phyloP scores from a whole-genome alignment of 2,329 filamentous ascomycete species.

The Cyanodermella asteris region DNA sequence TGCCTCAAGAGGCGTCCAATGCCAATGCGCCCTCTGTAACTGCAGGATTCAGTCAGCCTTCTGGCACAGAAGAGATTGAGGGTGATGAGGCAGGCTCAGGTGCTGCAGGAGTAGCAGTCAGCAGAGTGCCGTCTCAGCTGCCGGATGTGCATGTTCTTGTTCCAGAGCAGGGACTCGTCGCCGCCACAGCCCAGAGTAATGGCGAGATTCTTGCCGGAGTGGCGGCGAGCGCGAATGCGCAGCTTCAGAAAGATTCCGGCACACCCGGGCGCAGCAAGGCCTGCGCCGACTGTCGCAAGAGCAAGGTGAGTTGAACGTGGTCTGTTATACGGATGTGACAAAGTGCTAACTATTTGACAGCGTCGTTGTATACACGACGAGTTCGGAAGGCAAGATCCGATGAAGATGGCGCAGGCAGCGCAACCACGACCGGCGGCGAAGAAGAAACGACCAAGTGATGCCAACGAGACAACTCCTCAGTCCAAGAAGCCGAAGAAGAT shows the following conservation, averaged over 20 bases:
- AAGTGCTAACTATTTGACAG: slow-evolving; percentile 16
- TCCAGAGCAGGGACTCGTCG: too few species aligned
- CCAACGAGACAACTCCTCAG: slow-evolving; percentile 10
- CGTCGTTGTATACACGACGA: slow-evolving; percentile 46
- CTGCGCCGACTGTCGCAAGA: slow-evolving; percentile 44
- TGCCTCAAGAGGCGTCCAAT: too few species aligned
- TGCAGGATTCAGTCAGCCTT: too few species aligned
- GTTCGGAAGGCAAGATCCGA: slow-evolving; percentile 38
- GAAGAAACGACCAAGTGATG: slow-evolving; percentile 29
- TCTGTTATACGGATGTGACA: slow-evolving; percentile 1
- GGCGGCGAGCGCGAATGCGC: too few species aligned
- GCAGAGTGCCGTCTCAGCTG: too few species aligned
- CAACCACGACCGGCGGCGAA: slow-evolving; percentile 35
- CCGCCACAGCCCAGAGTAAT: too few species aligned
- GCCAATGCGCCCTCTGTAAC: too few species aligned
- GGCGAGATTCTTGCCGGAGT: too few species aligned
- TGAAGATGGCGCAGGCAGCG: slow-evolving; percentile 39
- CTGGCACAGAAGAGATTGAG: too few species aligned
- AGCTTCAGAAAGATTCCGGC: slow-evolving; percentile 13
- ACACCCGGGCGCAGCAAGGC: slow-evolving; percentile 41
- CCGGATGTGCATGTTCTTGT: too few species aligned
- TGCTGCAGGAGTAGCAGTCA: too few species aligned
- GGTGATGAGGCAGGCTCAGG: too few species aligned
- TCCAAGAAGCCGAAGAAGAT: slow-evolving; percentile 14
- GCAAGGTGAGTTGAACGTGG: slow-evolving; percentile 32